A percentile compares a stretch with the other conserved stretches of the same genome.
Evolutionary conservation across 768 basidiomycete genomes (phyloP).

Genomic region (Tylopilus sp.): DNA sequence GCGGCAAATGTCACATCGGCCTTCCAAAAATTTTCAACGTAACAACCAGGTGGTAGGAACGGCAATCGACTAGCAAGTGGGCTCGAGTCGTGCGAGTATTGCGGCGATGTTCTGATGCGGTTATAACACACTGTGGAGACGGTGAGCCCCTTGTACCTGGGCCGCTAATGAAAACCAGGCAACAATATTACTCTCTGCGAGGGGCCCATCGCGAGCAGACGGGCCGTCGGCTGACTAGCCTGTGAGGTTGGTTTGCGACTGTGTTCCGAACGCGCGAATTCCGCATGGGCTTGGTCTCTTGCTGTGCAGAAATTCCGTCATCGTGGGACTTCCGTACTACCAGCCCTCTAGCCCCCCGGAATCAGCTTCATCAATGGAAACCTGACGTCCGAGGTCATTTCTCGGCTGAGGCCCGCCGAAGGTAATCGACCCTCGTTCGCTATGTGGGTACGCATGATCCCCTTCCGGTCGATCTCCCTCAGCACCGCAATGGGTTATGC

Average conservation of each 20-base stretch:
- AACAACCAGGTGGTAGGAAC: neutral
- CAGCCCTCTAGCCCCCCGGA: conserved; percentile 10
- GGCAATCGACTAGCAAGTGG: neutral
- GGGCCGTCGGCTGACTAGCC: conserved; percentile 7
- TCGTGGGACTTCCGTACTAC: conserved; percentile 1
- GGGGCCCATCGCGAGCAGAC: neutral
- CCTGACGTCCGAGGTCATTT: conserved; percentile 12
- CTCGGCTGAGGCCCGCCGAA: conserved; percentile 17
- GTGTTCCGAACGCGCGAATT: conserved; percentile 19
- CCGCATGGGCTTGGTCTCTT: conserved; percentile 19
- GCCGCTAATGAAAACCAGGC: conserved; percentile 1
- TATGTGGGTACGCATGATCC: conserved; percentile 24
- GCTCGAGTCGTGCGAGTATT: conserved; percentile 1
- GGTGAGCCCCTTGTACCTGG: neutral
- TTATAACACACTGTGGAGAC: neutral
- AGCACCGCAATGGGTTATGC: conserved; percentile 23
- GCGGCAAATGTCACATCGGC: neutral
- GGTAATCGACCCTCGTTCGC: conserved; percentile 20
- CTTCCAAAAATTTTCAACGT: neutral
- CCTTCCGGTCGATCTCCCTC: conserved; percentile 28
- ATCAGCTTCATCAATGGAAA: conserved; percentile 18
- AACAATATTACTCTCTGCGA: conserved; percentile 8
- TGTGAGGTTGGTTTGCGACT: conserved; percentile 9
- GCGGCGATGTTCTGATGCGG: conserved; percentile 7
- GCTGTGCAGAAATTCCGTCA: conserved; percentile 20